Base-by-base conservation (phyloP, 192 early-diverging fungal species). In the Coemansia sp. region DNA sequence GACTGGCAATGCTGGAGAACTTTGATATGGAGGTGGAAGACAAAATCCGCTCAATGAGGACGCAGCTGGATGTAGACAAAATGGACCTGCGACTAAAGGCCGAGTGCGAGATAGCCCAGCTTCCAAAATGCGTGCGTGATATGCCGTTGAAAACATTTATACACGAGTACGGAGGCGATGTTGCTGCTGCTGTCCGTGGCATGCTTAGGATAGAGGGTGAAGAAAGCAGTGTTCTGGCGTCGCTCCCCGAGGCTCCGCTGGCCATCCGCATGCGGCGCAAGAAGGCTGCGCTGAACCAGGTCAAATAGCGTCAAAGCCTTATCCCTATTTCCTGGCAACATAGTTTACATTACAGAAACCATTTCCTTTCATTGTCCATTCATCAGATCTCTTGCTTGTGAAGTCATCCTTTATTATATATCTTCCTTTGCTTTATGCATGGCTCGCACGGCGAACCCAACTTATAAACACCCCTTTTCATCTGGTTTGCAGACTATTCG, bases 11-110 rank as follows among this genome's bases (percentile, higher is more conserved):
- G 79, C 63, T 81, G 18, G 79, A 81, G 48, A 81, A 81, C 63
- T 81, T 81, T 74, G 79, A 81, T 58, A 71, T 81, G 58, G 79
- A 81, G 44, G 71, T 81, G 3, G 70, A 81, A 40, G 79, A 81
- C 53, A 81, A 81, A 56, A 71, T 81, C 39, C 74, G 79, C 23
- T 72, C 74, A 11, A 81, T 81, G 79, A 64, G 71, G 44, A 70
- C 65, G 5, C 79, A 81, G 48, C 74, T 73, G 38, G 79, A 76
- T 32, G 70, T 67, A 9, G 79, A 81, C 70, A 73, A 74, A 58
- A 63, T 58, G 52, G 79, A 81, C 18, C 19, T 81, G 58, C 48
- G 58, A 26, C 71, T 81, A 8, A 76, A 76, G 47, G 79, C 79
- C 9, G 79, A 81, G 60, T 81, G 79, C 65, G 79, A 81, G 37